phyloP scores from a whole-genome alignment of 2,329 filamentous ascomycete species.

The Colletotrichum tropicale region DNA sequence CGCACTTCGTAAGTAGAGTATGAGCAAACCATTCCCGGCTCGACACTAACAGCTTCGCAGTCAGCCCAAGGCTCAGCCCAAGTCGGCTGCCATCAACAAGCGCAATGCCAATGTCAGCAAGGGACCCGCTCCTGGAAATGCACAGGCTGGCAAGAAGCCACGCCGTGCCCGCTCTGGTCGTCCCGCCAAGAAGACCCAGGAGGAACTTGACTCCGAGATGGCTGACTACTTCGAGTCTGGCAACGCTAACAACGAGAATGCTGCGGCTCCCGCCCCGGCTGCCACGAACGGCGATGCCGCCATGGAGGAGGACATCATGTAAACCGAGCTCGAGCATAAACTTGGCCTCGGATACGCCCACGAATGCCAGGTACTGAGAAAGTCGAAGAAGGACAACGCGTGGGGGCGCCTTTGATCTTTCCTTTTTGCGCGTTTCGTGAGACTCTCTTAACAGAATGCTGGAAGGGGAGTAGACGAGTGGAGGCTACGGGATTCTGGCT shows the following conservation, averaged over 20 bases:
- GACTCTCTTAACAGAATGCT: conserved; percentile 10
- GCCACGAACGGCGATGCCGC: conserved; percentile 57
- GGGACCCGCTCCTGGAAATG: conserved; percentile 44
- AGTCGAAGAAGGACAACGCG: neutral
- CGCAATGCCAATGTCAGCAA: conserved; percentile 52
- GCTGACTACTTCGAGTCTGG: conserved; percentile 81
- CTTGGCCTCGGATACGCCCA: neutral
- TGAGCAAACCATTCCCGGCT: conserved; percentile 22
- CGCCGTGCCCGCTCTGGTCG: conserved; percentile 64
- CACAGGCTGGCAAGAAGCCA: conserved; percentile 57
- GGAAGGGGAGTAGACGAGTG: neutral
- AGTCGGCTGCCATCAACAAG: conserved; percentile 81
- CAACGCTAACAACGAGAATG: conserved; percentile 45
- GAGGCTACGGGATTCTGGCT: conserved; percentile 11
- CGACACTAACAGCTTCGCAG: conserved; percentile 33
- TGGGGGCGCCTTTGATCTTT: conserved; percentile 1
- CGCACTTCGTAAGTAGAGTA: conserved; percentile 69
- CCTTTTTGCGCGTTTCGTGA: conserved; percentile 6
- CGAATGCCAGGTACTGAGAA: neutral
- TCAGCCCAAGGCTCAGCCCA: conserved; percentile 76
- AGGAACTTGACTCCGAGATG: conserved; percentile 98
- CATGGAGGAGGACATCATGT: conserved; percentile 72
- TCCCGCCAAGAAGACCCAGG: conserved; percentile 84
- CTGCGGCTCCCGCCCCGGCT: conserved; percentile 49
- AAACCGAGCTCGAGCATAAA: conserved; percentile 14